These are phyloP conservation scores for Aspergillus viridinutans DNA, from an alignment of 2,329 filamentous ascomycete genomes.

Conservation along the genomic window DNA sequence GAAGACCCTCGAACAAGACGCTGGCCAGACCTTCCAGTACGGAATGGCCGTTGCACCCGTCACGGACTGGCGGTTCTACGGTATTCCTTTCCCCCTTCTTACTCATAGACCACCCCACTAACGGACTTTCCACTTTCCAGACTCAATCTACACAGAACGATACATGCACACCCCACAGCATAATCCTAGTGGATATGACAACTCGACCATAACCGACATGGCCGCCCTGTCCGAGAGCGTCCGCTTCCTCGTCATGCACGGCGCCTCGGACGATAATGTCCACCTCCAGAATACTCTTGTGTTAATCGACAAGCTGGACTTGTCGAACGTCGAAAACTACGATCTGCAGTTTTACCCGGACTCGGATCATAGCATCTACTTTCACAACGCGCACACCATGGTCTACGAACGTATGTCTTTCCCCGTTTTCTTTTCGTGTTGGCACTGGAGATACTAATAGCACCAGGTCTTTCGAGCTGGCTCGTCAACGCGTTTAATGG, in stretches of 20 bases:
- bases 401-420: conserved; percentile 79
- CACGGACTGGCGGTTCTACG: conserved; percentile 96
- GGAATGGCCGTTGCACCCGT: conserved; percentile 98
- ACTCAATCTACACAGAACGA: conserved; percentile 47
- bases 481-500: conserved; percentile 97
- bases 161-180: conserved; percentile 95
- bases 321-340: conserved; percentile 82
- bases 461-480: conserved; percentile 61
- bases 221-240: conserved; percentile 69
- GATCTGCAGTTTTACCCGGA: conserved; percentile 96
- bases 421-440: not conserved
- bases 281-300: conserved; percentile 93
- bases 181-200: conserved; percentile 73
- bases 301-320: conserved; percentile 79
- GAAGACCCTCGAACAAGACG: conserved; percentile 90
- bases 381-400: conserved; percentile 85
- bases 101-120: not conserved
- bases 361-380: conserved; percentile 90
- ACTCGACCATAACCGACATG: conserved; percentile 69
- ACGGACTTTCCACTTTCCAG: conserved; percentile 12
- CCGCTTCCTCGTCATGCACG: conserved; percentile 93
- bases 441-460: not conserved
- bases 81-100: conserved; percentile 27
- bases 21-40: conserved; percentile 84
- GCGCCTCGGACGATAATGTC: conserved; percentile 94